phyloP scores from a whole-genome alignment of 441 rosid species.

The Populus trichocarpa region DNA sequence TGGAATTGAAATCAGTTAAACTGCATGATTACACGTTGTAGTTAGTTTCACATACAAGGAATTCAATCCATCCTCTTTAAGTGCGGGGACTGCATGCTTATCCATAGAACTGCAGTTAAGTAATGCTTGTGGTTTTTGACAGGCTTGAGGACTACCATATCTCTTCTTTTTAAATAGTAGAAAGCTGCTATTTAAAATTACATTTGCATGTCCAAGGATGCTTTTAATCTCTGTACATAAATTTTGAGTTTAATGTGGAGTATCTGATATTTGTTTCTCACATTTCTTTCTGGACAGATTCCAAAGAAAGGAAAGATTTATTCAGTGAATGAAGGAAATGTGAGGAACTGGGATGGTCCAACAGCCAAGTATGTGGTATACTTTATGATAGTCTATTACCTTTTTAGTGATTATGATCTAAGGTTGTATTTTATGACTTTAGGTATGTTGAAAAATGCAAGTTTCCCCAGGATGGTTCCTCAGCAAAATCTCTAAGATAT shows the following conservation, averaged over 20 bases:
- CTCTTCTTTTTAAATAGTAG: neutral
- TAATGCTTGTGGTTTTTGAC: neutral
- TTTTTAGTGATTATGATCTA: neutral
- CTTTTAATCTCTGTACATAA: neutral
- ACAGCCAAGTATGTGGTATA: slow-evolving; percentile 66
- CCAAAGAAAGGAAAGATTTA: slow-evolving; percentile 92
- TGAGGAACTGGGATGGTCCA: slow-evolving; percentile 93
- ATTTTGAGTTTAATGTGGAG: slow-evolving; percentile 10
- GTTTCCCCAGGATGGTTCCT: slow-evolving; percentile 82
- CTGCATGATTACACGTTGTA: neutral
- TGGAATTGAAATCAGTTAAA: neutral
- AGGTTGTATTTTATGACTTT: slow-evolving; percentile 7
- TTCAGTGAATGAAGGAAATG: slow-evolving; percentile 98
- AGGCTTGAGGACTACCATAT: neutral
- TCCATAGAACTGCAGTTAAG: too few relatives aligned
- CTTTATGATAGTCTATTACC: neutral
- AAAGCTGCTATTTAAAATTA: neutral
- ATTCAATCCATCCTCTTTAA: neutral
- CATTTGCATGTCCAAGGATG: neutral
- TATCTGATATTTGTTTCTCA: neutral
- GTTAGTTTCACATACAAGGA: neutral
- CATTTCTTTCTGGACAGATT: slow-evolving; percentile 36
- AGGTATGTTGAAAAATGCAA: slow-evolving; percentile 93
- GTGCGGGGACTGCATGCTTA: neutral
- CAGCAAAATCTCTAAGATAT: slow-evolving; percentile 86